These are phyloP conservation scores for Taphrina confusa DNA, from an alignment of 1,139 yeast genomes.

Conservation along the genomic window DNA sequence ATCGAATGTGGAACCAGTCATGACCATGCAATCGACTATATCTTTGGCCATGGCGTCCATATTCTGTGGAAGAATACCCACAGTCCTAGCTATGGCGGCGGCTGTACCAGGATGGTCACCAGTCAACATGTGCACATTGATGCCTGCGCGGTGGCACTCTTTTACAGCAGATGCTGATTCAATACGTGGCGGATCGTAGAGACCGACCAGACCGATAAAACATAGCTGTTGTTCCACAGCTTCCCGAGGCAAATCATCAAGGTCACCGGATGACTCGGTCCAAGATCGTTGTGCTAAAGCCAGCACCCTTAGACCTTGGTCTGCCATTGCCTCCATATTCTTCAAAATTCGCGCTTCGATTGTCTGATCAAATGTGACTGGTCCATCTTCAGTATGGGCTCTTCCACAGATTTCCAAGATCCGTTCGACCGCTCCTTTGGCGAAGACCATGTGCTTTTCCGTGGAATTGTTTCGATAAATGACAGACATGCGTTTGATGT, in stretches of 20 bases:
- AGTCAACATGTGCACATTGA: conserved; percentile 80
- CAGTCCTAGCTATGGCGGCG: conserved; percentile 78
- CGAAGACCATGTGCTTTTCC: conserved; percentile 51
- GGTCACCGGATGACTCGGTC: conserved; percentile 30
- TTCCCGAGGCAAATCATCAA: conserved; percentile 50
- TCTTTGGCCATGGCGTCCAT: conserved; percentile 52
- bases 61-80: conserved; percentile 67
- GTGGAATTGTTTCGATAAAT: conserved; percentile 50
- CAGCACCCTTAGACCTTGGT: conserved; percentile 71
- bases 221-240: conserved; percentile 58
- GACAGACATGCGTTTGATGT: conserved; percentile 50
- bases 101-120: conserved; percentile 88
- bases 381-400: conserved; percentile 34
- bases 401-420: conserved; percentile 58
- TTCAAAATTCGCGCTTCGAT: conserved; percentile 53
- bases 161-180: conserved; percentile 71
- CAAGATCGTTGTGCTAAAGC: conserved; percentile 57
- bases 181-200: conserved; percentile 78
- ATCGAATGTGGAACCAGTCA: conserved; percentile 77
- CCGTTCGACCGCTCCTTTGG: conserved; percentile 83
- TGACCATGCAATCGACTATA: conserved; percentile 66
- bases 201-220: conserved; percentile 73
- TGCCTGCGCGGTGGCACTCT: conserved; percentile 72
- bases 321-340: conserved; percentile 64
- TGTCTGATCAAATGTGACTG: conserved; percentile 50